Conservation (phyloP, 306 rosid genomes). For the Quillaja saponaria region DNA sequence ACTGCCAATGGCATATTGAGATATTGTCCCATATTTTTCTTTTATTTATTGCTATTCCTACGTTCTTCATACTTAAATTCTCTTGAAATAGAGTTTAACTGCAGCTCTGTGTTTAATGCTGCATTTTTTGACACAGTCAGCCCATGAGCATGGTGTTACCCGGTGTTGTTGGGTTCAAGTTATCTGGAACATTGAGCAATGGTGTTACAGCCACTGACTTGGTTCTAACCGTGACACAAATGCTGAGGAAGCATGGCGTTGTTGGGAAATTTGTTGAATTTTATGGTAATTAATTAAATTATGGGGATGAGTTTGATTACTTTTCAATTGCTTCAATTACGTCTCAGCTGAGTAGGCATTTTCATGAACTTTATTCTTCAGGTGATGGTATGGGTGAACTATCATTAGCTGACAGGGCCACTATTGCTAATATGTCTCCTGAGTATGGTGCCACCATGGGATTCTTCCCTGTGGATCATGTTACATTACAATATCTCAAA, state of each 20-base stretch:
- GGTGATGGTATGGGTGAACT: conserved; percentile 92
- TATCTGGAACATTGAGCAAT: conserved; percentile 69
- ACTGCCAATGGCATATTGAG: conserved; percentile 18
- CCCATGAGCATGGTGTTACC: conserved; percentile 98
- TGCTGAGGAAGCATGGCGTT: conserved; percentile 90
- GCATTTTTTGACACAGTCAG: conserved; percentile 49
- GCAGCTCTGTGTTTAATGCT: conserved; percentile 25
- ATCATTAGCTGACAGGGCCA: conserved; percentile 95
- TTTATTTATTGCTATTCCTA: background rate
- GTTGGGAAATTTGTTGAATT: conserved; percentile 97
- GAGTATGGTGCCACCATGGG: conserved; percentile 99
- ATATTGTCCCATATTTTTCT: conserved; percentile 4
- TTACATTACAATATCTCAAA: conserved; percentile 92
- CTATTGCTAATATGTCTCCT: conserved; percentile 98
- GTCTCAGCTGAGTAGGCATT: conserved; percentile 17
- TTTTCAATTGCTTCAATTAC: background rate
- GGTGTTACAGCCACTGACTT: conserved; percentile 95
- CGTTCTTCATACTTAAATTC: conserved; percentile 3
- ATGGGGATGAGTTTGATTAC: background rate
- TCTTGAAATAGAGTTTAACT: conserved; percentile 23
- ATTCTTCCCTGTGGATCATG: conserved; percentile 93
- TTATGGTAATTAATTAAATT: conserved; percentile 56
- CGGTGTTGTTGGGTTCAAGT: conserved; percentile 92
- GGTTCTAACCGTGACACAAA: conserved; percentile 92
- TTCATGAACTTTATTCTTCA: conserved; percentile 43